Evolutionary conservation across 2,329 filamentous ascomycete genomes (phyloP).

Genomic region (Trichoderma hamatum): DNA sequence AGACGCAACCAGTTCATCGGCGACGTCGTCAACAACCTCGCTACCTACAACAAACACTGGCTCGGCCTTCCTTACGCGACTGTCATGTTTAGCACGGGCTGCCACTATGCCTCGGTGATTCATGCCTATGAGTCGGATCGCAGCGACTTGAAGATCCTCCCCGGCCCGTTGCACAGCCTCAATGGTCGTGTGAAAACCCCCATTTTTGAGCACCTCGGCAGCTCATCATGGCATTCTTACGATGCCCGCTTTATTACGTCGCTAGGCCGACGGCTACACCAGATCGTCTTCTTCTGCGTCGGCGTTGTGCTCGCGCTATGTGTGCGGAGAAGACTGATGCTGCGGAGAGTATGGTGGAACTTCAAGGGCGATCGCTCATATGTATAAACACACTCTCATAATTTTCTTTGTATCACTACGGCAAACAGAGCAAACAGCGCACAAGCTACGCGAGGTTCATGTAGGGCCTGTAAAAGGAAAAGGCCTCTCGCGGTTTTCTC

Average conservation of each 20-base stretch:
- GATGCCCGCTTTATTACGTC: slow-evolving; percentile 37
- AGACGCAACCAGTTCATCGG: slow-evolving; percentile 41
- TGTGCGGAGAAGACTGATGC: slow-evolving; percentile 29
- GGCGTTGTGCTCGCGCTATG: slow-evolving; percentile 31
- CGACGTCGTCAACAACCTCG: slow-evolving; percentile 40
- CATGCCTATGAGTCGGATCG: slow-evolving; percentile 42
- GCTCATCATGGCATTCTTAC: slow-evolving; percentile 48
- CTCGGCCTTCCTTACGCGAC: slow-evolving; percentile 45
- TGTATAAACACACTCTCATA: slow-evolving; percentile 3
- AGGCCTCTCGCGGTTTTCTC: slow-evolving; percentile 1
- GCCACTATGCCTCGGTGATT: slow-evolving; percentile 48
- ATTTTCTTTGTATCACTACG: slow-evolving; percentile 3
- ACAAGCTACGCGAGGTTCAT: slow-evolving; percentile 4
- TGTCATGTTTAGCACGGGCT: slow-evolving; percentile 49
- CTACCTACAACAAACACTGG: slow-evolving; percentile 44
- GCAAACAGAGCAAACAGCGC: background rate
- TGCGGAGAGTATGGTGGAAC: slow-evolving; percentile 29
- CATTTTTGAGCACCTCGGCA: slow-evolving; percentile 46
- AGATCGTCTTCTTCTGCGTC: slow-evolving; percentile 31
- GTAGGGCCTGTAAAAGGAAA: background rate
- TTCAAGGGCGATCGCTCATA: slow-evolving; percentile 15
- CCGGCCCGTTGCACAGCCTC: slow-evolving; percentile 44
- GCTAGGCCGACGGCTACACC: slow-evolving; percentile 28
- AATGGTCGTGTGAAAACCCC: slow-evolving; percentile 46
- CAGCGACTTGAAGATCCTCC: slow-evolving; percentile 41